Conservation (phyloP, 768 basidiomycete species). For the Lactarius hengduanensis region DNA sequence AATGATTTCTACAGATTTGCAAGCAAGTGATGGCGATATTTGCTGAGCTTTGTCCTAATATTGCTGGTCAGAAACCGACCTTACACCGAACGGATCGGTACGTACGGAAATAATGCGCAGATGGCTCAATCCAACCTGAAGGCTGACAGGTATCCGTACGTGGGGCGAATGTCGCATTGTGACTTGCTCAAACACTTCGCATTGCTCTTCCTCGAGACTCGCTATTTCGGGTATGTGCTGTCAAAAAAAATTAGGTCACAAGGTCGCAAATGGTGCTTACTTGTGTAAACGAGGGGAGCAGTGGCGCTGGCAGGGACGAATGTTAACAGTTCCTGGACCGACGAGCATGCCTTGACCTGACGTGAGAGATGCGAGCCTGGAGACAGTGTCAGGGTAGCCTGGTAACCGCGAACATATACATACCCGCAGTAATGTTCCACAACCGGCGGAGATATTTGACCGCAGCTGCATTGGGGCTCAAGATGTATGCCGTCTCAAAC, state of each 20-base stretch:
- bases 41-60: conserved; percentile 64
- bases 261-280: conserved; percentile 39
- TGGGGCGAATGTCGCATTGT: conserved; percentile 65
- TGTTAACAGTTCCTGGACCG: conserved; percentile 57
- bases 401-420: conserved; percentile 13
- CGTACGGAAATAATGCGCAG: conserved; percentile 75
- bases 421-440: conserved; percentile 65
- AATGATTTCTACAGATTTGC: conserved; percentile 81
- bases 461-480: conserved; percentile 71
- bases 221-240: conserved; percentile 40
- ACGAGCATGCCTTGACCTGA: conserved; percentile 56
- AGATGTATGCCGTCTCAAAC: conserved; percentile 60
- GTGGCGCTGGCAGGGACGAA: conserved; percentile 52
- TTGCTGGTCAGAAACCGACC: conserved; percentile 19
- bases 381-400: conserved; percentile 4
- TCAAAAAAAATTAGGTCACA: not conserved
- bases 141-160: conserved; percentile 66
- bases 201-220: conserved; percentile 58
- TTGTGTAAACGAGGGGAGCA: conserved; percentile 50
- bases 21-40: conserved; percentile 64
- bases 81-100: not conserved
- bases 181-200: conserved; percentile 56
- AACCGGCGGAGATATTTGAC: conserved; percentile 74
- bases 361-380: conserved; percentile 26
- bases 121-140: conserved; percentile 67